These are phyloP conservation scores for Fusarium agapanthi DNA, from an alignment of 2,329 filamentous ascomycete genomes.

Conservation along the genomic window DNA sequence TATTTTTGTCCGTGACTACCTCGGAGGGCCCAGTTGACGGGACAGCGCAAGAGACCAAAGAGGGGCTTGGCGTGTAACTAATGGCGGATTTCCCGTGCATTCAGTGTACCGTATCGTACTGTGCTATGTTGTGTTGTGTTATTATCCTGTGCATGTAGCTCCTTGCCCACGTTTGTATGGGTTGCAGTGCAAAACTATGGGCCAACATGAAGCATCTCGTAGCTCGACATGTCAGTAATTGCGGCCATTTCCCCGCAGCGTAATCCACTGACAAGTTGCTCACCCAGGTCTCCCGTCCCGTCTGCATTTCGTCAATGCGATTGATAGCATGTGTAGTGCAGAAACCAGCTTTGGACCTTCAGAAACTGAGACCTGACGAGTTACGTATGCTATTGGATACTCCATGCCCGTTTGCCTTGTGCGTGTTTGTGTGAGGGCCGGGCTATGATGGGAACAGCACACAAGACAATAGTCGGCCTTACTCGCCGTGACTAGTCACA, in stretches of 20 bases:
- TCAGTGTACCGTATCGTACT: neutral
- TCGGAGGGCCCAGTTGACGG: neutral
- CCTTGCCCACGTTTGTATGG: constrained; percentile 19
- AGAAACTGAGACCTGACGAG: constrained; percentile 40
- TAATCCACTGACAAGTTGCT: constrained; percentile 5
- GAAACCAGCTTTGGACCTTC: constrained; percentile 15
- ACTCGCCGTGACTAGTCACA: neutral
- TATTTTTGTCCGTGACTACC: neutral
- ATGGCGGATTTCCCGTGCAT: neutral
- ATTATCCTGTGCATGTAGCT: neutral
- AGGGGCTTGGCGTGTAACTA: neutral
- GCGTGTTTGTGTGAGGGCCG: constrained; percentile 28
- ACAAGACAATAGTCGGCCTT: constrained; percentile 5
- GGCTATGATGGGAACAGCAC: constrained; percentile 9
- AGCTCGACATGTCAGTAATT: constrained; percentile 7
- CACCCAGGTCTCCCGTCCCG: constrained; percentile 2
- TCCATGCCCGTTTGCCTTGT: constrained; percentile 6
- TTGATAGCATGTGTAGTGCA: constrained; percentile 10
- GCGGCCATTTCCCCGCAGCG: constrained; percentile 34
- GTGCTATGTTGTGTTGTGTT: neutral
- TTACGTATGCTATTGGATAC: constrained; percentile 28
- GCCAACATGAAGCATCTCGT: constrained; percentile 8
- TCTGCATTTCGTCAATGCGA: constrained; percentile 28
- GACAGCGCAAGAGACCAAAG: neutral
- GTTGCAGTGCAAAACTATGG: constrained; percentile 13